Evolutionary conservation across 139 green algal species (phyloP).

Genomic region (Chlorella sp.): DNA sequence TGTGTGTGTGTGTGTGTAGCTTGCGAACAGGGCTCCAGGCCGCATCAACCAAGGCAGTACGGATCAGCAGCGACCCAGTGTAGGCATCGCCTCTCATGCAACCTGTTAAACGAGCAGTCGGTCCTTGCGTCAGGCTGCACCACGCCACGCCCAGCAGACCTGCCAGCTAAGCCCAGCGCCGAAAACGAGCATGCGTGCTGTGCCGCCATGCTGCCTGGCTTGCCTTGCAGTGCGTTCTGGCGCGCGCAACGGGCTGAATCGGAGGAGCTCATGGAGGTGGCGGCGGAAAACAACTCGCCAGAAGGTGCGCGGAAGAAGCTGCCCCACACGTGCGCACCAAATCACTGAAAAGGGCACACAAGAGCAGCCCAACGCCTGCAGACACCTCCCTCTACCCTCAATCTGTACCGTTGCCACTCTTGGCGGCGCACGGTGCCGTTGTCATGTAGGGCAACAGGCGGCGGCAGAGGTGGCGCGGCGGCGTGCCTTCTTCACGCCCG

Average conservation of each 20-base stretch:
- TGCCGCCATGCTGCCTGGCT: no score
- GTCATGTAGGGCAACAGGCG: neutral
- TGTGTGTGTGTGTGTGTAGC: no score
- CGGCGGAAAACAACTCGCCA: no score
- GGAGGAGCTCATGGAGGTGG: no score
- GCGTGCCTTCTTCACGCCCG: conserved; percentile 57
- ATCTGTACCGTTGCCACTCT: neutral
- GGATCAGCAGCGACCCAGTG: neutral
- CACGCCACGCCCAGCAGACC: neutral
- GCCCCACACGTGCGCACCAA: no score
- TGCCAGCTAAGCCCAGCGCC: neutral
- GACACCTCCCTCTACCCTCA: neutral
- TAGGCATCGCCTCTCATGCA: neutral
- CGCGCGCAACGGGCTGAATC: no score
- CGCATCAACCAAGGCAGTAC: neutral
- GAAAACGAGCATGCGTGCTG: no score
- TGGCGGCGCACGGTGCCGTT: no score
- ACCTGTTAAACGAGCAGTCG: neutral
- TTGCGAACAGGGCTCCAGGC: neutral
- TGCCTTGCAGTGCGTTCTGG: no score
- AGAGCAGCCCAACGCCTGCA: neutral
- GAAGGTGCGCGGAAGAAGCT: no score
- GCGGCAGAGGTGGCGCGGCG: conserved; percentile 37
- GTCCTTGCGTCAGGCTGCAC: neutral
- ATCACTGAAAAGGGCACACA: no score